Conservation (phyloP, 257 asterid species). For the Gynochthodes officinalis region DNA sequence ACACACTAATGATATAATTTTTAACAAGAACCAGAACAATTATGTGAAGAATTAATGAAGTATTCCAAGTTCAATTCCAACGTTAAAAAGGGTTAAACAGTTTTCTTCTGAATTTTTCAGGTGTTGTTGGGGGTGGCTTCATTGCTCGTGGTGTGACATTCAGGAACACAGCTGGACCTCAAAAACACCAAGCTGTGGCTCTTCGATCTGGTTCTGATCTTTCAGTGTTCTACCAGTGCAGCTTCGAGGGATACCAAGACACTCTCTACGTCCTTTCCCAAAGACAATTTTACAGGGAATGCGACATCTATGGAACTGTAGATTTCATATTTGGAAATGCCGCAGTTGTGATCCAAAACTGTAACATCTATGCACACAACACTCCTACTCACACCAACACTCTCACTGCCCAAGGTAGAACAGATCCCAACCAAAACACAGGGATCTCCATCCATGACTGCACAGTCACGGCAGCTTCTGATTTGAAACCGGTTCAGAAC, state of each 20-base stretch:
- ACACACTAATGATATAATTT: no score
- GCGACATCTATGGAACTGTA: slow-evolving; percentile 77
- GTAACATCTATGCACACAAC: slow-evolving; percentile 58
- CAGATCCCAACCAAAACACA: slow-evolving; percentile 73
- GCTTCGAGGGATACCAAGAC: slow-evolving; percentile 89
- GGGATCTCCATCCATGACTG: slow-evolving; percentile 69
- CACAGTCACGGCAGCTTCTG: slow-evolving; percentile 55
- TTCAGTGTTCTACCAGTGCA: slow-evolving; percentile 74
- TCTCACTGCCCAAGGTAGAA: slow-evolving; percentile 75
- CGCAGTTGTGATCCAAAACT: slow-evolving; percentile 76
- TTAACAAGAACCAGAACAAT: no score
- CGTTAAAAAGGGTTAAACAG: no score
- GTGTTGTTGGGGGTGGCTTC: slow-evolving; percentile 45
- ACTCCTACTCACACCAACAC: slow-evolving; percentile 41
- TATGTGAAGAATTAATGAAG: no score
- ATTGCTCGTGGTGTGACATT: slow-evolving; percentile 55
- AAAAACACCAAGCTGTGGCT: slow-evolving; percentile 85
- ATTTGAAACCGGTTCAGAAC: slow-evolving; percentile 38
- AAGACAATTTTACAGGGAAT: slow-evolving; percentile 68
- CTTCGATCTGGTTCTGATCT: slow-evolving; percentile 77
- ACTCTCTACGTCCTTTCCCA: slow-evolving; percentile 66
- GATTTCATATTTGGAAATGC: slow-evolving; percentile 91
- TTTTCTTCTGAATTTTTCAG: no score
- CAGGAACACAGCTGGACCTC: slow-evolving; percentile 75
- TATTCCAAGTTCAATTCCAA: no score